phyloP scores from a whole-genome alignment of 768 basidiomycete genomes.

The Lentinula guzmanii region DNA sequence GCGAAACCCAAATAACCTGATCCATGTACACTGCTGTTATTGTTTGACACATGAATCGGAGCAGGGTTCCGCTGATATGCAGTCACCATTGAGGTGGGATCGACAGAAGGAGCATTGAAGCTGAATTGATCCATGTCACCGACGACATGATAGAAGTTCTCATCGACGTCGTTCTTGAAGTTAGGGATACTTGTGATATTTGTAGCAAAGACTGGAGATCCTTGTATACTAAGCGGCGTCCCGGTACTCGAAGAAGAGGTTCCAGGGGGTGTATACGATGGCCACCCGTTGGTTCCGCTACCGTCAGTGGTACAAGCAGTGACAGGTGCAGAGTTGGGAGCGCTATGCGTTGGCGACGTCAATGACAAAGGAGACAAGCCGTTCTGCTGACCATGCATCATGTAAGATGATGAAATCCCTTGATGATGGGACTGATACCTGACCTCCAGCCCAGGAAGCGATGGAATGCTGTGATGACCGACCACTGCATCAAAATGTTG shows the following conservation, averaged over 20 bases:
- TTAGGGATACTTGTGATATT: conserved; percentile 19
- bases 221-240: conserved; percentile 32
- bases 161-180: conserved; percentile 31
- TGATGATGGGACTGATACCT: conserved; percentile 17
- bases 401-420: conserved; percentile 1
- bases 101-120: conserved; percentile 28
- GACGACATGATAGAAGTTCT: conserved; percentile 33
- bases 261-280: conserved; percentile 57
- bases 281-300: conserved; percentile 45
- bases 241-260: conserved; percentile 48
- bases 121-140: conserved; percentile 47
- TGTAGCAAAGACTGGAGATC: conserved; percentile 36
- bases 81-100: not conserved
- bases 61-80: not conserved
- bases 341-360: conserved; percentile 12
- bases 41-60: not conserved
- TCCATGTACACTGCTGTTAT: not conserved
- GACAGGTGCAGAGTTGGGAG: conserved; percentile 42
- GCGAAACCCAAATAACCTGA: conserved; percentile 1
- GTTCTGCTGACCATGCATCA: conserved; percentile 16
- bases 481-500: not conserved
- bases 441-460: not conserved
- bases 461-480: not conserved
- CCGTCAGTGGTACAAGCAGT: conserved; percentile 46
- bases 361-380: not conserved